phyloP scores from a whole-genome alignment of 345 rosid species.

The Arabis alpina region DNA sequence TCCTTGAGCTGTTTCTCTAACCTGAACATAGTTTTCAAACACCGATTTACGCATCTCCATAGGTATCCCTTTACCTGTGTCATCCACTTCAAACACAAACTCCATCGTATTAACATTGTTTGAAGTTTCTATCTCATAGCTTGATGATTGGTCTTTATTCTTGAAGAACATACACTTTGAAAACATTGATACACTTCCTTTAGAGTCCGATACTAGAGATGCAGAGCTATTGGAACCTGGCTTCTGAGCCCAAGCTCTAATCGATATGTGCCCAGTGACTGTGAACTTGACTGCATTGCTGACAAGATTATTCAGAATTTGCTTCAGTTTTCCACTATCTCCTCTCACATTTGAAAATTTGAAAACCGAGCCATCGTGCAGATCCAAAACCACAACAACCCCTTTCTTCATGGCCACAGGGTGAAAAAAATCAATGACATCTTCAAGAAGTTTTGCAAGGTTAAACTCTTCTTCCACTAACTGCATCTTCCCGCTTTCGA shows the following conservation, averaged over 20 bases:
- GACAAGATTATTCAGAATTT: constrained; percentile 61
- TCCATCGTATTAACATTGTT: constrained; percentile 47
- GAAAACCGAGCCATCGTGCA: constrained; percentile 57
- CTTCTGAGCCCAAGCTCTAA: constrained; percentile 66
- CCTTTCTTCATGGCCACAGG: constrained; percentile 64
- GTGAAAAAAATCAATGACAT: constrained; percentile 61
- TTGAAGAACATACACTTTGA: constrained; percentile 36
- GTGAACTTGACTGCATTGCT: constrained; percentile 92
- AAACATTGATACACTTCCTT: constrained; percentile 30
- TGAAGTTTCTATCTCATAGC: constrained; percentile 20
- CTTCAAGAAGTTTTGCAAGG: constrained; percentile 60
- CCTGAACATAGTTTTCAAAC: constrained; percentile 80
- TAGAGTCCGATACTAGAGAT: constrained; percentile 23
- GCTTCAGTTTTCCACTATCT: constrained; percentile 64
- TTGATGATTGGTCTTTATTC: constrained; percentile 37
- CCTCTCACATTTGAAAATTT: constrained; percentile 59
- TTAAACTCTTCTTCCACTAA: constrained; percentile 73
- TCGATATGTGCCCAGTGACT: constrained; percentile 56
- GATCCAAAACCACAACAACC: constrained; percentile 71
- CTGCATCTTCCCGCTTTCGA: constrained; percentile 82
- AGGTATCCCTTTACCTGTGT: constrained; percentile 83
- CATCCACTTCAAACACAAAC: constrained; percentile 70
- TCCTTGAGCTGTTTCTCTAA: constrained; percentile 60
- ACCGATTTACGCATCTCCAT: constrained; percentile 59
- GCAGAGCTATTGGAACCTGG: constrained; percentile 45